Evolutionary conservation across 768 basidiomycete genomes (phyloP), one percentile per base, ranked within the genome.

Genomic region (Mycena polygramma): DNA sequence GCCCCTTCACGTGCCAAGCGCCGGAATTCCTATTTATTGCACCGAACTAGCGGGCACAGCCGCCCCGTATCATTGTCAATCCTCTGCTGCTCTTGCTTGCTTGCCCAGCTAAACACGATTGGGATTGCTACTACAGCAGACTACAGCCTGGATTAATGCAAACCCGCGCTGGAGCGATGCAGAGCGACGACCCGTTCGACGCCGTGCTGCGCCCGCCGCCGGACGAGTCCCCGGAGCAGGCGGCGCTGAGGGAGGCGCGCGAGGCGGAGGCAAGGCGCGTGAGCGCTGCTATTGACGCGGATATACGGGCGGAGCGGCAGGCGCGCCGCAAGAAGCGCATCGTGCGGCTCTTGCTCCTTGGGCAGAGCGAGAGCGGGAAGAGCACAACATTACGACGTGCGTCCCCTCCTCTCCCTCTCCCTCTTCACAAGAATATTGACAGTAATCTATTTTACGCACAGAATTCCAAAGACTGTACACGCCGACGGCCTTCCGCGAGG

Each of bases 281-380:
- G 64, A 92, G 88, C 74, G 87, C 89, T 57, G 61, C 69, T 68
- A 91, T 92, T 64, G 90, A 92, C 77, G 88, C 89, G 14, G 82
- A 87, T 65, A 89, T 95, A 83, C 90, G 88, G 76, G 84, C 85
- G 7, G 90, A 92, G 77, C 85, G 86, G 41, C 90, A 89, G 74
- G 86, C 88, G 2, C 77, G 85, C 69, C 86, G 88, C 81, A 94
- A 92, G 84, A 90, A 86, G 77, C 87, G 87, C 55, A 85, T 92
- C 66, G 93, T 95, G 64, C 83, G 91, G 68, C 85, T 95, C 17
- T 82, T 95, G 53, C 83, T 95, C 24, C 87, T 95, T 1, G 94
- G 94, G 9, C 94, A 94, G 83, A 93, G 91, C 81, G 93, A 95
- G 83, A 92, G 90, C 9, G 93, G 93, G 91, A 77, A 73, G 90